A percentile compares a stretch with the other conserved stretches of the same genome.
Conservation (phyloP, 2,329 filamentous ascomycete species). For the Fusarium lyarnte region DNA sequence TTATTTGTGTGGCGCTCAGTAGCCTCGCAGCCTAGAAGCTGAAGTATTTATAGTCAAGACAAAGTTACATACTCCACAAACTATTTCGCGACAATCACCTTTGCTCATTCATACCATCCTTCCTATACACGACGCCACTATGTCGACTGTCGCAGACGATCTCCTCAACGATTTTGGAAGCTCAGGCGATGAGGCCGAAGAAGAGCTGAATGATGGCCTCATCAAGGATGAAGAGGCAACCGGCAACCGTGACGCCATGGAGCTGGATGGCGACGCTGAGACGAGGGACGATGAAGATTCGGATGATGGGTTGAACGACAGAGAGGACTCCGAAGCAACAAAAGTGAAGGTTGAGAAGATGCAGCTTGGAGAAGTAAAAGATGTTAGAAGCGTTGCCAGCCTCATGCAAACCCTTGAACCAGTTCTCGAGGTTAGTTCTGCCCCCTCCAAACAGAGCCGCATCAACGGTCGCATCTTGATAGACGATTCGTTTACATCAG, state of each 20-base stretch:
- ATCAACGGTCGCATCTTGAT: slow-evolving; percentile 28
- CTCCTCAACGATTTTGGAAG: slow-evolving; percentile 76
- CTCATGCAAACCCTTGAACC: slow-evolving; percentile 85
- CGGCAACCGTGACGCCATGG: slow-evolving; percentile 64
- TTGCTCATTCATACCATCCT: slow-evolving; percentile 7
- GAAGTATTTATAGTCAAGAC: slow-evolving; percentile 37
- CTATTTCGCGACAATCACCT: slow-evolving; percentile 25
- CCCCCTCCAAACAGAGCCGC: slow-evolving; percentile 38
- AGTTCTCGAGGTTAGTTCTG: slow-evolving; percentile 78
- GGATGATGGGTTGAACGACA: slow-evolving; percentile 55
- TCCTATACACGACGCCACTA: slow-evolving; percentile 50
- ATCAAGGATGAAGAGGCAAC: slow-evolving; percentile 54
- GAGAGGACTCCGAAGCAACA: slow-evolving; percentile 73
- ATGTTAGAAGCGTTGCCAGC: slow-evolving; percentile 80
- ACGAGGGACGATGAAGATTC: slow-evolving; percentile 65
- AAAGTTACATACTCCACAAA: slow-evolving; percentile 3
- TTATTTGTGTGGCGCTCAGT: slow-evolving; percentile 33
- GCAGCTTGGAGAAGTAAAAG: slow-evolving; percentile 76
- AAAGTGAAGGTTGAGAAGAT: slow-evolving; percentile 86
- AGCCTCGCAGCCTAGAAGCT: slow-evolving; percentile 42
- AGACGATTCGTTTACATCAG: slow-evolving; percentile 69
- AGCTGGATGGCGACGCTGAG: slow-evolving; percentile 45
- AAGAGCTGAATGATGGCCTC: slow-evolving; percentile 62
- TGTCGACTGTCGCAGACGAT: slow-evolving; percentile 94
- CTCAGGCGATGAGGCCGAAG: slow-evolving; percentile 79